Percentiles rank a stretch among this genome's conserved stretches.
phyloP scores from a whole-genome alignment of 2,329 filamentous ascomycete species.

The Aspergillus sergii region DNA sequence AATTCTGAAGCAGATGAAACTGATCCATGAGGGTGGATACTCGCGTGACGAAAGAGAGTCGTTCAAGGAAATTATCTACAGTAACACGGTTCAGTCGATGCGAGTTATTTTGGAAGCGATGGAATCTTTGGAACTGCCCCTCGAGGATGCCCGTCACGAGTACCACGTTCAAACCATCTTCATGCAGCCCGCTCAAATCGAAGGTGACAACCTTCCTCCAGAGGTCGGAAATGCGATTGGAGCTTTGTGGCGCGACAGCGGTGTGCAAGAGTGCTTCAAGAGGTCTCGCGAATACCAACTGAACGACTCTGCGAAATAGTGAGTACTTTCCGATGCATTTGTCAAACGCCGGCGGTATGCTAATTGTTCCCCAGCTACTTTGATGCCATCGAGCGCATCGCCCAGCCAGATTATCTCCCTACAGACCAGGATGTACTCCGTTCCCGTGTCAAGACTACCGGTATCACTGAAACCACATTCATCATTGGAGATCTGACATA shows the following conservation, averaged over 20 bases:
- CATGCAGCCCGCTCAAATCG: constrained; percentile 96
- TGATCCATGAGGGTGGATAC: constrained; percentile 98
- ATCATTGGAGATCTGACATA: constrained; percentile 94
- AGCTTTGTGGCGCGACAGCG: constrained; percentile 87
- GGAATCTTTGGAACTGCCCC: constrained; percentile 72
- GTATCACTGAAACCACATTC: constrained; percentile 96
- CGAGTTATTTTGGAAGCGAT: constrained; percentile 71
- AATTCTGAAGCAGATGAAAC: constrained; percentile 97
- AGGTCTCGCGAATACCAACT: constrained; percentile 93
- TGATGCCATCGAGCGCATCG: constrained; percentile 89
- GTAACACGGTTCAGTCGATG: constrained; percentile 72
- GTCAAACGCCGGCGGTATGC: not conserved
- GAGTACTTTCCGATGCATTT: constrained; percentile 45
- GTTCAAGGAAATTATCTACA: constrained; percentile 73
- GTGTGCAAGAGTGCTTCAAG: constrained; percentile 94
- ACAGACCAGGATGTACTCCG: constrained; percentile 94
- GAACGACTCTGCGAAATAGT: constrained; percentile 97
- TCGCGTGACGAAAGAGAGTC: constrained; percentile 81
- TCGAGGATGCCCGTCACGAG: constrained; percentile 89
- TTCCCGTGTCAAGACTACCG: constrained; percentile 95
- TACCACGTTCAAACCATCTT: constrained; percentile 98
- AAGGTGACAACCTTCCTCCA: constrained; percentile 89
- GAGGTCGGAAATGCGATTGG: constrained; percentile 93
- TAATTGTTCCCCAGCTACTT: constrained; percentile 72
- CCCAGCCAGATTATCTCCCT: constrained; percentile 87